A percentile compares a stretch with the other conserved stretches of the same genome.
Evolutionary conservation across 805 yeast genomes (phyloP).

Genomic region (Blastobotrys americana): DNA sequence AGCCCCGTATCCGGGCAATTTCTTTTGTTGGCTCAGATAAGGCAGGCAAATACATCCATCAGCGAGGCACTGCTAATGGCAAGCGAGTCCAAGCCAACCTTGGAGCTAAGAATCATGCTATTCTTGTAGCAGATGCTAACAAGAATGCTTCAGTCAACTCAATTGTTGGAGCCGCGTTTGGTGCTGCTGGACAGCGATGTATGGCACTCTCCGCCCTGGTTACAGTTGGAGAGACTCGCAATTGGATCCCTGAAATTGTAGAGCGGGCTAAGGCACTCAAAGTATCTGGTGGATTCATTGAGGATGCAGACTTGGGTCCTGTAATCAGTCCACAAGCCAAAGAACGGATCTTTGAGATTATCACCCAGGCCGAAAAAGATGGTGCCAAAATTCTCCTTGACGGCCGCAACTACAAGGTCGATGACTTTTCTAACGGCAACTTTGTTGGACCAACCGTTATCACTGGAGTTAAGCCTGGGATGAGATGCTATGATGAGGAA

Average conservation of each 20-base stretch:
- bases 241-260: slow-evolving; percentile 56
- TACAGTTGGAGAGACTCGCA: slow-evolving; percentile 58
- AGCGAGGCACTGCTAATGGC: slow-evolving; percentile 57
- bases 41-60: slow-evolving; percentile 69
- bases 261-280: slow-evolving; percentile 49
- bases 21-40: slow-evolving; percentile 75
- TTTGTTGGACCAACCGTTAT: slow-evolving; percentile 67
- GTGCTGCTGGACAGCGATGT: slow-evolving; percentile 82
- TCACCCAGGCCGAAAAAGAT: slow-evolving; percentile 48
- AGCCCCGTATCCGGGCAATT: slow-evolving; percentile 67
- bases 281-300: slow-evolving; percentile 61
- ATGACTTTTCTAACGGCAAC: slow-evolving; percentile 53
- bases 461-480: slow-evolving; percentile 55
- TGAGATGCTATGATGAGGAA: slow-evolving; percentile 67
- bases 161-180: slow-evolving; percentile 68
- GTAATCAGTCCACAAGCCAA: slow-evolving; percentile 56
- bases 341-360: slow-evolving; percentile 48
- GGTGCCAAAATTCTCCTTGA: slow-evolving; percentile 61
- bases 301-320: slow-evolving; percentile 62
- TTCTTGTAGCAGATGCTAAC: slow-evolving; percentile 67
- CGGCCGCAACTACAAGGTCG: slow-evolving; percentile 47
- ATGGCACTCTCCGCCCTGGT: slow-evolving; percentile 71
- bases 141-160: slow-evolving; percentile 56
- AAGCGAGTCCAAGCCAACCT: slow-evolving; percentile 72
- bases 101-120: slow-evolving; percentile 74